Conservation (phyloP, 140 eudicot genomes). For the Stevia rebaudiana region DNA sequence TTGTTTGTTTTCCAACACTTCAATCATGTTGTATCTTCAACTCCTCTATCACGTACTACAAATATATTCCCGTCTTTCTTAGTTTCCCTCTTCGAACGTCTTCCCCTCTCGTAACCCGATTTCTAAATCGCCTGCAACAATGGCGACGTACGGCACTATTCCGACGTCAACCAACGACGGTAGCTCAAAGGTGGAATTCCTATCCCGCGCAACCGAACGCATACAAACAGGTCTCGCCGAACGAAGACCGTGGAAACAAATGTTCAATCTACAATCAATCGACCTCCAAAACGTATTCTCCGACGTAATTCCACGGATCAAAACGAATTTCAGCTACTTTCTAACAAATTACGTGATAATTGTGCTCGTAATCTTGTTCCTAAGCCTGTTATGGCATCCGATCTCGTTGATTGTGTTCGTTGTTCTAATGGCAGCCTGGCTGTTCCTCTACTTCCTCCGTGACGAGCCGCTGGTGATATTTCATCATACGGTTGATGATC, state of each 20-base stretch:
- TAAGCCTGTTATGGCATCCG: conserved; percentile 38
- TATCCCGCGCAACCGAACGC: conserved; percentile 28
- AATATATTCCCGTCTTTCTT: neutral
- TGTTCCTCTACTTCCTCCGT: conserved; percentile 40
- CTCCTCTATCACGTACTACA: too few relatives aligned
- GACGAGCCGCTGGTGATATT: conserved; percentile 30
- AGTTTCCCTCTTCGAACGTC: neutral
- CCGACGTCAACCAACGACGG: conserved; percentile 18
- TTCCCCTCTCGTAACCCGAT: neutral
- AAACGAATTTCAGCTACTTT: conserved; percentile 28
- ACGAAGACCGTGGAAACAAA: conserved; percentile 20
- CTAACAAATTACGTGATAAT: conserved; percentile 38
- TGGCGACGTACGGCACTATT: conserved; percentile 35
- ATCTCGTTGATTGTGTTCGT: conserved; percentile 41
- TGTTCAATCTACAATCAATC: conserved; percentile 22
- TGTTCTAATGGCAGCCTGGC: conserved; percentile 29
- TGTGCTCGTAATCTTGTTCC: conserved; percentile 27
- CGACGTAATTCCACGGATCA: conserved; percentile 31
- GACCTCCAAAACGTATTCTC: conserved; percentile 19
- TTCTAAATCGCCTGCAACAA: conserved; percentile 6
- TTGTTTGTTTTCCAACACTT: too few relatives aligned
- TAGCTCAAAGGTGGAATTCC: conserved; percentile 12
- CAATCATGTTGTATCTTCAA: too few relatives aligned
- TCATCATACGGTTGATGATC: conserved; percentile 30
- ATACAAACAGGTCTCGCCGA: conserved; percentile 13